Conservation (phyloP, 768 basidiomycete species). For the Mycena filopes region DNA sequence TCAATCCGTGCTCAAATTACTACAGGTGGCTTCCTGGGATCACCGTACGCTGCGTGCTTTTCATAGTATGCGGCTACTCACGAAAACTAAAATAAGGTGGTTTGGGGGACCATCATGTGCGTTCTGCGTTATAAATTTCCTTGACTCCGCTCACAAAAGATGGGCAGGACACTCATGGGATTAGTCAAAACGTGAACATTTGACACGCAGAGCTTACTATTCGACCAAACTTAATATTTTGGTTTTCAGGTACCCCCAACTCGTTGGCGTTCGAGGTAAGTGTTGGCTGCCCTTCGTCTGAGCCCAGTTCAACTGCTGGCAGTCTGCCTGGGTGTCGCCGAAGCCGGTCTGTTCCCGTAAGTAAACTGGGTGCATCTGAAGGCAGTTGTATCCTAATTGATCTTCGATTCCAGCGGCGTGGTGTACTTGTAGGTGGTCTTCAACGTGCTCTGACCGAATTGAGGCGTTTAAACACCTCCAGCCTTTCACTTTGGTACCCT, state of each 20-base stretch:
- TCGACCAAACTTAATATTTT: background rate
- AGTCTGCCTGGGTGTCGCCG: conserved; percentile 70
- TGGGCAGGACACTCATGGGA: conserved; percentile 68
- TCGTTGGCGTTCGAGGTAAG: conserved; percentile 59
- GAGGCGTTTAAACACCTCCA: conserved; percentile 34
- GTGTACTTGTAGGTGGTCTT: conserved; percentile 69
- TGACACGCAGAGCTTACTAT: conserved; percentile 4
- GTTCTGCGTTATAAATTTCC: conserved; percentile 30
- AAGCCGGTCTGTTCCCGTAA: conserved; percentile 74
- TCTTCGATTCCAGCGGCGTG: conserved; percentile 52
- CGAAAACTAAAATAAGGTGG: conserved; percentile 49
- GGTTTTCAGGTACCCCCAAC: conserved; percentile 67
- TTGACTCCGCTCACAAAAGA: background rate
- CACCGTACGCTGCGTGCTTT: conserved; percentile 50
- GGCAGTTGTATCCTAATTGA: background rate
- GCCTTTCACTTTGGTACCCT: conserved; percentile 78
- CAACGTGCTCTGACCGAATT: background rate
- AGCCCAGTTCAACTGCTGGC: no score
- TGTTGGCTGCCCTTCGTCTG: no score
- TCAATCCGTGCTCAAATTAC: background rate
- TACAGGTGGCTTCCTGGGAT: conserved; percentile 73
- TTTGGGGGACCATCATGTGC: conserved; percentile 75
- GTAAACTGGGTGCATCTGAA: background rate
- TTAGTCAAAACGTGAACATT: conserved; percentile 71
- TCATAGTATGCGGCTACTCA: no score